These are phyloP conservation scores for Colletotrichum neosansevieriae DNA, from an alignment of 2,329 filamentous ascomycete species.

Conservation along the genomic window DNA sequence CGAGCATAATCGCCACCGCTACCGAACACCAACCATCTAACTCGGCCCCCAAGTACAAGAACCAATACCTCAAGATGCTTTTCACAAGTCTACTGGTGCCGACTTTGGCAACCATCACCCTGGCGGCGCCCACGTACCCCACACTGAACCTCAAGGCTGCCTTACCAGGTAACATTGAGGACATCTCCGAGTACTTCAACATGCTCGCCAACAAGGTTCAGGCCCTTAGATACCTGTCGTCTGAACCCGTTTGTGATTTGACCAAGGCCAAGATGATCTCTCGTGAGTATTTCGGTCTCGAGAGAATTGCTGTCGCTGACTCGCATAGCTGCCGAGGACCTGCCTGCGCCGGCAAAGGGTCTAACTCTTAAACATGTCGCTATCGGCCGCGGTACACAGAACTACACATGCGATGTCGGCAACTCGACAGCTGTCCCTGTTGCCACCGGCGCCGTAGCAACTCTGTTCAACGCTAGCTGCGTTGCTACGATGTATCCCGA, in stretches of 20 bases:
- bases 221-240: constrained; percentile 55
- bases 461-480: constrained; percentile 90
- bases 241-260: constrained; percentile 65
- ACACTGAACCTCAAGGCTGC: constrained; percentile 54
- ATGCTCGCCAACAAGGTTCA: constrained; percentile 68
- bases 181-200: constrained; percentile 72
- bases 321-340: constrained; percentile 63
- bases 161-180: constrained; percentile 52
- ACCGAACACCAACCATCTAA: constrained; percentile 14
- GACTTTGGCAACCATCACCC: constrained; percentile 58
- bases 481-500: constrained; percentile 77
- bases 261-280: constrained; percentile 63
- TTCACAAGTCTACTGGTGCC: constrained; percentile 60
- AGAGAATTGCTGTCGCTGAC: constrained; percentile 43
- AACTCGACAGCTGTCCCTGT: constrained; percentile 72
- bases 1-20: constrained; percentile 11
- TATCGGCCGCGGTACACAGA: constrained; percentile 89
- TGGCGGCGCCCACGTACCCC: constrained; percentile 62
- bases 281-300: constrained; percentile 51
- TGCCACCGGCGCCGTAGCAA: constrained; percentile 80
- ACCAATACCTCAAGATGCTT: constrained; percentile 59
- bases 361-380: constrained; percentile 81
- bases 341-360: constrained; percentile 72
- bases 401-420: constrained; percentile 84
- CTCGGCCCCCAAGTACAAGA: background rate